These are phyloP conservation scores for Nitzschia sp. DNA, from an alignment of 108 stramenopile genomes.

Conservation along the genomic window DNA sequence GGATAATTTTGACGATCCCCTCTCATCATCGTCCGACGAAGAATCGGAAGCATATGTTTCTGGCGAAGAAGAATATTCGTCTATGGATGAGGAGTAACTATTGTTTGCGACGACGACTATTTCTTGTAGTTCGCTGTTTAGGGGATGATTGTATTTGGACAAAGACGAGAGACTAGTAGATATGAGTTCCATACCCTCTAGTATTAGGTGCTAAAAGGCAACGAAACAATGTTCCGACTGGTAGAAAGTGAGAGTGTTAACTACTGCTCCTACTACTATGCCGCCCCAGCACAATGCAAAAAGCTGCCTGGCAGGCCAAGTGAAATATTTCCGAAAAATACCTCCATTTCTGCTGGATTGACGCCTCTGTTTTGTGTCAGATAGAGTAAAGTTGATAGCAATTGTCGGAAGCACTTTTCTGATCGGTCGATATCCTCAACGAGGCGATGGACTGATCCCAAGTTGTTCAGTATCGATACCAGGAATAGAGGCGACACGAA, in stretches of 20 bases:
- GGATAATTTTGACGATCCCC: not conserved
- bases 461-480: not conserved
- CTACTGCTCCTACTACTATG: no score
- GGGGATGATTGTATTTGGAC: no score
- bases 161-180: no score
- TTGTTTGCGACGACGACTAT: no score
- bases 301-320: not conserved
- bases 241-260: no score
- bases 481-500: slow-evolving; percentile 2
- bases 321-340: slow-evolving; percentile 3
- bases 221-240: no score
- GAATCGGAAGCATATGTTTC: not conserved
- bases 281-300: not conserved
- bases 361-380: not conserved
- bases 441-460: not conserved
- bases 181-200: no score
- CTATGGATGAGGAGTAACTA: no score
- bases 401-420: slow-evolving; percentile 4
- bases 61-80: no score
- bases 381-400: not conserved
- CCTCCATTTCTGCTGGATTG: not conserved
- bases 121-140: no score
- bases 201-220: no score
- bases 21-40: not conserved
- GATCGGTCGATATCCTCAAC: not conserved